Base-by-base conservation (phyloP, 2,329 filamentous ascomycete genomes). In the Aspergillus unguis region DNA sequence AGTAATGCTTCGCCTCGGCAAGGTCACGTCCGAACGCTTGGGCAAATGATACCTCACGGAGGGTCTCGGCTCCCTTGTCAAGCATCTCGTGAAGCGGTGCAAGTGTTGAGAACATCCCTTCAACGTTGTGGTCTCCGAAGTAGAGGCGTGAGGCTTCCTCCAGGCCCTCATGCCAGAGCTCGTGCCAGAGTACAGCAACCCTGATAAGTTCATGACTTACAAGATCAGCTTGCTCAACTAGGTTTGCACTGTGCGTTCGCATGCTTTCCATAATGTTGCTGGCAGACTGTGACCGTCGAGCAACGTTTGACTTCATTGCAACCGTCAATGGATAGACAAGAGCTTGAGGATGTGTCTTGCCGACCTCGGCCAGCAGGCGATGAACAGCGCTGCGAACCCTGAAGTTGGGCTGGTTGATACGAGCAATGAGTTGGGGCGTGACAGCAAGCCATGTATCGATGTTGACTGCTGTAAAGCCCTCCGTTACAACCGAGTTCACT, bases 361-460 rank as follows among this genome's bases (percentile, higher is more conserved):
- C 95, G 37, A 99, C 89, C 69, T 99, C 92, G 2, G 88, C 87
- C 33, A 99, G 81, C 3, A 99, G 78, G 53, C 94, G 90, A 69
- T 99, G 94, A 46, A 99, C 92, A 0, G 92, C 89, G 60, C 88
- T 85, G 59, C 95, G 86, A 7, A 99, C 92, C 26, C 90, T 83
- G 59, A 84, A 82, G 70, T 96, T 96, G 11, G 92, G 90, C 70
- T 97, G 94, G 66, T 95, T 99, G 76, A 99, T 97, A 54, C 94
- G 85, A 31, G 94, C 94, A 71, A 99, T 96, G 44, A 99, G 80
- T 67, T 99, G 94, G 32, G 94, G 94, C 58, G 97, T 96, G 47
- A 99, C 95, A 66, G 97, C 92, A 17, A 99, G 83, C 95, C 94
- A 99, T 1, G 92, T 97, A 71, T 99, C 94, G 51, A 99, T 89